These are phyloP conservation scores for Claviceps purpurea DNA, from an alignment of 2,329 filamentous ascomycete species.

Conservation along the genomic window DNA sequence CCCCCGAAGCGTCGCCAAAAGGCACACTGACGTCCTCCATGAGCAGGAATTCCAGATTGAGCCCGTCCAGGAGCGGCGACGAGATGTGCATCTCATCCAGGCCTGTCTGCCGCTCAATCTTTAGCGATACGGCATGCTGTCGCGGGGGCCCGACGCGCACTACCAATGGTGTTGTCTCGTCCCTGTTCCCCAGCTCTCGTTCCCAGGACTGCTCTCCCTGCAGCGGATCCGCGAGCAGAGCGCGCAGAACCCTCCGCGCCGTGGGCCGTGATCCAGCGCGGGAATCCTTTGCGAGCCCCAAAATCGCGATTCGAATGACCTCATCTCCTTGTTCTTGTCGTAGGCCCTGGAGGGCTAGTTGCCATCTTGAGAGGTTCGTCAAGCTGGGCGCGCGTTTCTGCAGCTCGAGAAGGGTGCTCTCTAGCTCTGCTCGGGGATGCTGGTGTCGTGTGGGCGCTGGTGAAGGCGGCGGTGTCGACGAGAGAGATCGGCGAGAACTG, in stretches of 20 bases:
- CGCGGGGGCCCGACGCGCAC: constrained; percentile 36
- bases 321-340: constrained; percentile 43
- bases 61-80: constrained; percentile 45
- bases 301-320: constrained; percentile 43
- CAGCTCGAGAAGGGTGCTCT: constrained; percentile 44
- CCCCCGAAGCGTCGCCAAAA: constrained; percentile 17
- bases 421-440: constrained; percentile 38
- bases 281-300: constrained; percentile 30
- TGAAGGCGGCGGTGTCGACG: constrained; percentile 10
- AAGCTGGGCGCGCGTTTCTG: constrained; percentile 47
- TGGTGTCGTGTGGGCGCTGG: no score
- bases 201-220: constrained; percentile 53
- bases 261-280: constrained; percentile 28
- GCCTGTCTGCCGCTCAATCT: constrained; percentile 20
- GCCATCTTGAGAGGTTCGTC: constrained; percentile 55
- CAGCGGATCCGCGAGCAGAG: constrained; percentile 60
- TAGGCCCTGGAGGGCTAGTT: constrained; percentile 55
- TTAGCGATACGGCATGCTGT: constrained; percentile 16
- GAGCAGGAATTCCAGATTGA: constrained; percentile 52
- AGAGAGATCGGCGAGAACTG: constrained; percentile 15
- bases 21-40: constrained; percentile 33
- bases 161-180: constrained; percentile 43
- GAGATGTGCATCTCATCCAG: constrained; percentile 49
- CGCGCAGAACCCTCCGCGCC: constrained; percentile 51
- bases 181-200: constrained; percentile 38